Conservation (phyloP, 164 flowering plant genomes). For the Magnolia sinica region DNA sequence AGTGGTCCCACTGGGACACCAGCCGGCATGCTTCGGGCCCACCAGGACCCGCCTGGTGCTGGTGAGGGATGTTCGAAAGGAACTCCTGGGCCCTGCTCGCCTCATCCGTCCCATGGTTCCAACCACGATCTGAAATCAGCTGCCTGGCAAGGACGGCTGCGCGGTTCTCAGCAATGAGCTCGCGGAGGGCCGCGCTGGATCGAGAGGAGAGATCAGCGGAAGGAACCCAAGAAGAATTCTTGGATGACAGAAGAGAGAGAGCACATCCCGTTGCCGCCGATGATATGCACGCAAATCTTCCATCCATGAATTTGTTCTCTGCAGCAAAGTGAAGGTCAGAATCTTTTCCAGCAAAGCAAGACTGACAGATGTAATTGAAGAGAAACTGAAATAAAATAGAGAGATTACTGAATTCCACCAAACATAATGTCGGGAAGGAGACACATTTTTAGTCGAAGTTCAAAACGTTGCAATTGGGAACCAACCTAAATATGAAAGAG, state of each 20-base stretch:
- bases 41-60: slow-evolving; percentile 20
- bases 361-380: background rate
- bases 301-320: slow-evolving; percentile 25
- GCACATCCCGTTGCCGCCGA: slow-evolving; percentile 43
- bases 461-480: no score
- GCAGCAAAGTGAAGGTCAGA: background rate
- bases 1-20: slow-evolving; percentile 26
- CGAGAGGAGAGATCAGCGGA: slow-evolving; percentile 43
- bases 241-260: slow-evolving; percentile 87
- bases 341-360: background rate
- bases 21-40: slow-evolving; percentile 12
- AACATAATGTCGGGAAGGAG: no score
- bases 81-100: slow-evolving; percentile 9
- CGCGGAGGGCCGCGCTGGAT: slow-evolving; percentile 68
- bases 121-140: slow-evolving; percentile 31
- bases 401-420: no score
- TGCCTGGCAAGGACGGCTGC: slow-evolving; percentile 51
- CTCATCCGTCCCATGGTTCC: slow-evolving; percentile 23
- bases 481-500: no score
- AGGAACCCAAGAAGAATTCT: slow-evolving; percentile 28
- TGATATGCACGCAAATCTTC: slow-evolving; percentile 34
- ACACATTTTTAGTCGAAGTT: no score
- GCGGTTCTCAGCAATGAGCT: slow-evolving; percentile 66
- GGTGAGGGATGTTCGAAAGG: background rate
- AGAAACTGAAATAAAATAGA: no score